A percentile compares a stretch with the other conserved stretches of the same genome.
Evolutionary conservation across 2,329 filamentous ascomycete species (phyloP).

Genomic region (Penicillium freii): DNA sequence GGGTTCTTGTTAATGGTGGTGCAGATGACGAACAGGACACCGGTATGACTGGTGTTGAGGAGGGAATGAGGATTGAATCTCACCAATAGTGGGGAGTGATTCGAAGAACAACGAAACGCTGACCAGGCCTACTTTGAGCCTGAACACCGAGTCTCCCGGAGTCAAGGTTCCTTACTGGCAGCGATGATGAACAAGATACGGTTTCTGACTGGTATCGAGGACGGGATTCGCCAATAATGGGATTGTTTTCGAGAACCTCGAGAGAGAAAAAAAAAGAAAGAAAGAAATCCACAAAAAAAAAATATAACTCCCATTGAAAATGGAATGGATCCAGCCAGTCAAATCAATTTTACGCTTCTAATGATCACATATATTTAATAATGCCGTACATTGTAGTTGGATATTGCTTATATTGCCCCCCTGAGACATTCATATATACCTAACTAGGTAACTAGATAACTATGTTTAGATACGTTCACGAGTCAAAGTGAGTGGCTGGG

Average conservation of each 20-base stretch:
- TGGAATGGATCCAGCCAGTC: neutral
- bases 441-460: too few relatives aligned
- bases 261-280: neutral
- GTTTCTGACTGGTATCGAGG: neutral
- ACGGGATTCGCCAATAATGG: neutral
- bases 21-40: slow-evolving; percentile 29
- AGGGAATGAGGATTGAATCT: slow-evolving; percentile 26
- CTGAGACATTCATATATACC: neutral
- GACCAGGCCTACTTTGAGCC: neutral
- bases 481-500: neutral
- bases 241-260: neutral
- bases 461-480: neutral
- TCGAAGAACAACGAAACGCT: neutral
- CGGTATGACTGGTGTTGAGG: slow-evolving; percentile 36
- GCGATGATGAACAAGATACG: neutral
- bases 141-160: neutral
- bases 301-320: neutral
- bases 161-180: neutral
- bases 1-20: slow-evolving; percentile 59
- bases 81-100: slow-evolving; percentile 18
- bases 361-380: neutral
- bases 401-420: too few relatives aligned
- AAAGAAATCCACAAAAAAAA: neutral
- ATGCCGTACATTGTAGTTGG: too few relatives aligned
- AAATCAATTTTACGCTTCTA: slow-evolving; percentile 4